Conservation (phyloP, 768 basidiomycete species). For the Podaxis sp. region DNA sequence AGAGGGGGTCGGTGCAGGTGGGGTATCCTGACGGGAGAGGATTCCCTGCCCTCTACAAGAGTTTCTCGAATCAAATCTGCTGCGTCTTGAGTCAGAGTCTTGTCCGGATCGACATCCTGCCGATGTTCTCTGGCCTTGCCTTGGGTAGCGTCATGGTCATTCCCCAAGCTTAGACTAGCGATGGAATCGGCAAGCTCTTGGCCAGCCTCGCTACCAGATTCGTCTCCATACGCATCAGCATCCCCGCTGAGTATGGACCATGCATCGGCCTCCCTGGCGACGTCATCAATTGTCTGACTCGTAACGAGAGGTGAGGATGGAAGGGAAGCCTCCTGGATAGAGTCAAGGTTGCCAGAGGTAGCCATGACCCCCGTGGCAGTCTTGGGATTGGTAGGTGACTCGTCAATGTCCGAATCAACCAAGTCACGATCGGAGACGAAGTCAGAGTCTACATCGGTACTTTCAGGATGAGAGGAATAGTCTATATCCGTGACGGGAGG, state of each 20-base stretch:
- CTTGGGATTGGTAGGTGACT: constrained; percentile 32
- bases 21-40: constrained; percentile 21
- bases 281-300: not conserved
- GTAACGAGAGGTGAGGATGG: constrained; percentile 23
- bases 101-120: constrained; percentile 15
- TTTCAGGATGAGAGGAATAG: constrained; percentile 49
- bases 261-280: constrained; percentile 13
- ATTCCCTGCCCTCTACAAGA: constrained; percentile 19
- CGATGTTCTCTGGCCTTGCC: not conserved
- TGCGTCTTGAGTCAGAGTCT: constrained; percentile 13
- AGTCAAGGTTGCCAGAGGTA: constrained; percentile 9
- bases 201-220: constrained; percentile 19
- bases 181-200: constrained; percentile 1
- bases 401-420: constrained; percentile 44
- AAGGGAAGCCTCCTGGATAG: constrained; percentile 28
- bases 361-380: constrained; percentile 24
- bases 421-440: constrained; percentile 49
- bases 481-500: constrained; percentile 73
- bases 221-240: constrained; percentile 18
- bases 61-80: not conserved
- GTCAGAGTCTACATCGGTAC: constrained; percentile 49
- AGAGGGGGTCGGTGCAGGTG: constrained; percentile 31
- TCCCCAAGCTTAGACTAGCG: constrained; percentile 4
- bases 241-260: constrained; percentile 21
- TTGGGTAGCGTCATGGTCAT: not conserved